Base-by-base conservation (phyloP, 306 rosid genomes). In the Medicago arabica region DNA sequence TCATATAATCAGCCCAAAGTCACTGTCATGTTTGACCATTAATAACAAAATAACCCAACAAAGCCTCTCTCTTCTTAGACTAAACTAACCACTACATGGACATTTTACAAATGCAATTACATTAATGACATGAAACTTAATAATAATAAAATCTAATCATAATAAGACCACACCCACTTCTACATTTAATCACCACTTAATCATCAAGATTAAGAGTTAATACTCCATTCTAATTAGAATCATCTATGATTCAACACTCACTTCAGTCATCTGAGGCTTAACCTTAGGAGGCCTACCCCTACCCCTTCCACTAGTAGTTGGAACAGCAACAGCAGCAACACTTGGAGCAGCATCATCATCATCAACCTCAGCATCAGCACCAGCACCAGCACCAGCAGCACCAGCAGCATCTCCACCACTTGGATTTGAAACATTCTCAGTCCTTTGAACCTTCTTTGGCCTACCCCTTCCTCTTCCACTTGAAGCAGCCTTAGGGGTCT, bases 211-310 rank as follows among this genome's bases (percentile, higher is more conserved):
- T 39, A 12, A 59, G 39, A 7, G 4, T 4, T 39, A 12, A 59
- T 9, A 7, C 34, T 31, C n/a, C 64, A n/a, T 3, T 10, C 17
- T 0, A 57, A 21, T 66, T 4, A 21, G 23, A 43, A 12, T 15
- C 13, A 13, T 71, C 87, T 86, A 89, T 51, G 84, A 78, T 63
- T 86, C 83, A 78, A 89, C 91, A 76, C 92, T 87, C 43, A 89
- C 92, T 86, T 87, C 92, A 8, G 88, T 76, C 80, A 86, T 58
- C 28, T 84, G 67, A 74, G 85, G 69, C 86, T 91, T 93, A 84
- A 76, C 93, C 91, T 93, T 91, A 0, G 96, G 97, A 55, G 98
- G 98, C 70, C 98, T 83, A 10, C 98, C 97, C 62, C 97, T 83
- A 0, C 88, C 89, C 83, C 84, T 85, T 9, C 86, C 92, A 1